Percentiles rank a stretch among this genome's conserved stretches.
Evolutionary conservation across 768 basidiomycete species (phyloP).

Genomic region (Tephrocybe sp.): DNA sequence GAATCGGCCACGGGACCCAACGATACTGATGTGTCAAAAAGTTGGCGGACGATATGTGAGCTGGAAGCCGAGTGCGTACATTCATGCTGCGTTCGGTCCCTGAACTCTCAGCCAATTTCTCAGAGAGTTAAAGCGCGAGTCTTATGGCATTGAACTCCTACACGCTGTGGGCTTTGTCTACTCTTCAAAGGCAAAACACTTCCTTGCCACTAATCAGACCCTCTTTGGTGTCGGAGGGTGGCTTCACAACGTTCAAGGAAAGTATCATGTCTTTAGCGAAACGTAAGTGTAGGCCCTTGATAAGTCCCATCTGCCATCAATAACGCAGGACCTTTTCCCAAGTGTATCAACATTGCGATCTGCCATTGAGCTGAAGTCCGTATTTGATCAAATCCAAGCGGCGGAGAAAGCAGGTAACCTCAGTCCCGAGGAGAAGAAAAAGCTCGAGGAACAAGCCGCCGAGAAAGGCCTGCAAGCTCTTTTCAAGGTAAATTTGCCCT

Average conservation of each 20-base stretch:
- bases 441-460: constrained; percentile 88
- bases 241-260: constrained; percentile 90
- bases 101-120: constrained; percentile 6
- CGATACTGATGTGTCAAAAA: constrained; percentile 67
- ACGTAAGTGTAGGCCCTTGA: constrained; percentile 54
- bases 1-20: constrained; percentile 75
- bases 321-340: constrained; percentile 2
- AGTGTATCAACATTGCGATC: constrained; percentile 85
- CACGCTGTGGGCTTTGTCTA: constrained; percentile 90
- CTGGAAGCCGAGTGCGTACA: constrained; percentile 77
- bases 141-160: constrained; percentile 84
- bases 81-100: constrained; percentile 3
- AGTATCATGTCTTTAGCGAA: constrained; percentile 92
- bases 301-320: not conserved
- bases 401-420: constrained; percentile 86
- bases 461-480: constrained; percentile 90
- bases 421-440: constrained; percentile 73
- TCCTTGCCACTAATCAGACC: constrained; percentile 68
- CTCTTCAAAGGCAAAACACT: constrained; percentile 77
- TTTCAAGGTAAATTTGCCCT: constrained; percentile 65
- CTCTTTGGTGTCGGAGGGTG: constrained; percentile 89
- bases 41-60: constrained; percentile 76
- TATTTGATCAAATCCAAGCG: constrained; percentile 90
- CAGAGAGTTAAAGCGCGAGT: constrained; percentile 82
- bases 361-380: constrained; percentile 85